Base-by-base conservation (phyloP, 768 basidiomycete species). In the Harrya chromipes region DNA sequence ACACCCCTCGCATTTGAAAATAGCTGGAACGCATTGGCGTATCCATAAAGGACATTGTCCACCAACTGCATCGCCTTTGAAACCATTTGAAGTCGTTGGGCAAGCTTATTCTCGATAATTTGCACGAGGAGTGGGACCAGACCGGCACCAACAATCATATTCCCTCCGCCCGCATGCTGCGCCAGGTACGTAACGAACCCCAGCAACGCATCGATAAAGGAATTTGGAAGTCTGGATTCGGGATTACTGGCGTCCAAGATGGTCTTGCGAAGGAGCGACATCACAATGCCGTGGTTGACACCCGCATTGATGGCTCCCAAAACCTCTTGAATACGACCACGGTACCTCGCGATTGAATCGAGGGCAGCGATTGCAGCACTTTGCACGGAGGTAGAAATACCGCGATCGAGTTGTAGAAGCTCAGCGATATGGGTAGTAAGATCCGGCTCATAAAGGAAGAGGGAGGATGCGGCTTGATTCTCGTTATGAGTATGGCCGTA, bases 361-460 rank as follows among this genome's bases (percentile, higher is more conserved):
- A 98, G 76, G n/a, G 90, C 86, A 23, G 86, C 81, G 48, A 98
- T 79, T 14, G 94, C 90, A 2, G 90, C 85, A 3, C 86, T 87
- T 67, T 94, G 89, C 7, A 97, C 80, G 24, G 76, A 66, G 40
- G 84, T 72, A 9, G 87, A 81, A 23, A 95, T 77, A 34, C 77
- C 79, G 39, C 75, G 77, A 61, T 92, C 88, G 36, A 90, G 79
- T 60, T 91, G 90, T 35, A 98, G 77, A 20, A 98, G 77, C 60
- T 94, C 92, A 11, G 94, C 91, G 50, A 97, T 76, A 61, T 94
- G 90, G 1, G 79, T 73, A 57, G 97, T 84, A 45, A 98, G 76
- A 60, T 97, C 94, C 7, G 95, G 95, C 66, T 98, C 94, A 61
- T 93, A 94, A 11, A 98, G 77, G 73, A 98, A 95, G 37, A 98